Base-by-base conservation (phyloP, 108 stramenopile species). In the Cyclotella cryptica region DNA sequence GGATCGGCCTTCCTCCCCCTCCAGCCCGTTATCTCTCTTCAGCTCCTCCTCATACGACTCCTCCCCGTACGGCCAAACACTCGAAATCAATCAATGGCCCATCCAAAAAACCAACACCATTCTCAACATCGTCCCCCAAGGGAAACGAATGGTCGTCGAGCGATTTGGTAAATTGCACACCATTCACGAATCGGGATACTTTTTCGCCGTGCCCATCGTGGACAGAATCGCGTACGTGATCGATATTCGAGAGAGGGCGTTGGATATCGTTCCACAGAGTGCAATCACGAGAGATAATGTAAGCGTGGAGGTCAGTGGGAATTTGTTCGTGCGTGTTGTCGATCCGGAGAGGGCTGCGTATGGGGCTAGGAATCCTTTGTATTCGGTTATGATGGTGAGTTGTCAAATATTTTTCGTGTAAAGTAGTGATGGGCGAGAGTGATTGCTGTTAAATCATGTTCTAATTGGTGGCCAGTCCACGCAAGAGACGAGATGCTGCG, bases 271-370 rank as follows among this genome's bases (percentile, higher is more conserved):
- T 18, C 97, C 97, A 5, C 98, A 99, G 79, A 66, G 90, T 51
- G 96, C 97, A 41, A 99, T 99, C 57, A 99, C 98, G 11, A 90
- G 97, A 62, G 98, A 99, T 73, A 99, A 99, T 75, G 98, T 99
- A 1, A 89, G 90, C 28, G 98, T 99, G 30, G 93, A 97, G 75
- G 97, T 97, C n/a, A 87, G 92, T 42, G 99, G 99, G 4, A 98
- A 99, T 86, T 89, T 98, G 19, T 99, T 98, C 82, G 79, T 99
- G 18, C 88, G 98, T 79, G 98, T 99, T 77, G 80, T 74, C 4
- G 89, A 95, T 83, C 82, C 95, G 15, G 92, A 97, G 80, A 91
- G 87, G 57, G 99, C 99, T 10, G 90, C 89, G 13, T 99, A 99
- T 85, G 98, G 98, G 27, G 93, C 96, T 15, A 79, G 88, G 54